Percentiles rank a stretch among this genome's conserved stretches.
phyloP scores from a whole-genome alignment of 306 rosid genomes.

The Oemleria cerasiformis region DNA sequence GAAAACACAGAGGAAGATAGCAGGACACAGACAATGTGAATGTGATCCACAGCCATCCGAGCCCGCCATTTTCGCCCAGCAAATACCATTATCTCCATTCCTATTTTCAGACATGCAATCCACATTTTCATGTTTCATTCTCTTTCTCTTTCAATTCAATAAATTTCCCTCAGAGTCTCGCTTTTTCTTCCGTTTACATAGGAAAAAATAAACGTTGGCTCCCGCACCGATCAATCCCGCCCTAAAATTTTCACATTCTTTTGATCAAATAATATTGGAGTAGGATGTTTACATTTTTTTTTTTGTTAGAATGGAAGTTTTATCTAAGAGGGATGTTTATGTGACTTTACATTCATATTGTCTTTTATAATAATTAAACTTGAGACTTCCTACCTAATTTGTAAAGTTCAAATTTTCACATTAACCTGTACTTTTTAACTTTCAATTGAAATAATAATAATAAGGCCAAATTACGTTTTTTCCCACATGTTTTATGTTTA shows the following conservation, averaged over 20 bases:
- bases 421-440: not conserved
- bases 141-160: not conserved
- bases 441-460: no score
- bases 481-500: no score
- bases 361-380: no score
- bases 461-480: no score
- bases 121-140: not conserved
- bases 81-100: not conserved
- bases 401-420: not conserved
- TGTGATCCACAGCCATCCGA: conserved; percentile 23
- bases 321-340: no score
- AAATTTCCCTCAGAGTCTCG: not conserved
- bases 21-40: not conserved
- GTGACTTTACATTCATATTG: no score
- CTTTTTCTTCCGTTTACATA: conserved; percentile 10
- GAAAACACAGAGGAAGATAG: not conserved
- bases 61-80: conserved; percentile 18
- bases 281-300: no score
- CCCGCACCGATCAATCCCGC: not conserved
- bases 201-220: not conserved
- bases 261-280: no score
- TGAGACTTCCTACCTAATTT: no score
- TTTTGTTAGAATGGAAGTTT: no score
- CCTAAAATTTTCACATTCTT: not conserved
- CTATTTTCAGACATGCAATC: conserved; percentile 11